phyloP scores from a whole-genome alignment of 768 basidiomycete species.

The Boletus coccyginus region DNA sequence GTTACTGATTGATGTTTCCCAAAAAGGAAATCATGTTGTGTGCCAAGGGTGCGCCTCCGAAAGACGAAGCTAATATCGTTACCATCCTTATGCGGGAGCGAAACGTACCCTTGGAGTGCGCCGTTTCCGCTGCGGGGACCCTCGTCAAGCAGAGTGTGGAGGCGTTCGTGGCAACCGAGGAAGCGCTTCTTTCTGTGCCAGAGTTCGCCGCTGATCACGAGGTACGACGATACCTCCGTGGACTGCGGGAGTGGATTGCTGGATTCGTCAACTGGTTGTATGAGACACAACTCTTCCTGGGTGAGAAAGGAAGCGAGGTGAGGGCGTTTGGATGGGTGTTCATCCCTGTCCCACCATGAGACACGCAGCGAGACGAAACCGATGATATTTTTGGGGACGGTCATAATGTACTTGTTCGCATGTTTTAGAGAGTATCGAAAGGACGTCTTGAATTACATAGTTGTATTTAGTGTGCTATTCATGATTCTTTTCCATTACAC shows the following conservation, averaged over 20 bases:
- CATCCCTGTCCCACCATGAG: slow-evolving; percentile 27
- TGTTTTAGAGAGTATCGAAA: background rate
- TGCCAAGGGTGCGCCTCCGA: slow-evolving; percentile 41
- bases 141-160: slow-evolving; percentile 30
- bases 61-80: slow-evolving; percentile 45
- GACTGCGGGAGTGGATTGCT: slow-evolving; percentile 52
- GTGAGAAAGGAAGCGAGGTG: slow-evolving; percentile 54
- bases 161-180: slow-evolving; percentile 26
- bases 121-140: slow-evolving; percentile 26
- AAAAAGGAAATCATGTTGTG: slow-evolving; percentile 59
- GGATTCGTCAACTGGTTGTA: slow-evolving; percentile 66
- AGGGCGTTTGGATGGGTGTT: slow-evolving; percentile 65
- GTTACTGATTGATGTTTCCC: background rate
- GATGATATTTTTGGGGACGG: background rate
- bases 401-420: slow-evolving; percentile 3
- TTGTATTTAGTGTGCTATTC: background rate
- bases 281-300: slow-evolving; percentile 60
- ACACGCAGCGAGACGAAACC: background rate
- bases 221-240: slow-evolving; percentile 41
- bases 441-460: slow-evolving; percentile 7
- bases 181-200: slow-evolving; percentile 14
- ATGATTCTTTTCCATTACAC: background rate
- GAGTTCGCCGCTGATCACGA: slow-evolving; percentile 22
- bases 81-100: slow-evolving; percentile 45
- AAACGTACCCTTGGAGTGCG: slow-evolving; percentile 47